phyloP scores from a whole-genome alignment of 2,329 filamentous ascomycete species.

The Coniosporium tulheliwenetii region DNA sequence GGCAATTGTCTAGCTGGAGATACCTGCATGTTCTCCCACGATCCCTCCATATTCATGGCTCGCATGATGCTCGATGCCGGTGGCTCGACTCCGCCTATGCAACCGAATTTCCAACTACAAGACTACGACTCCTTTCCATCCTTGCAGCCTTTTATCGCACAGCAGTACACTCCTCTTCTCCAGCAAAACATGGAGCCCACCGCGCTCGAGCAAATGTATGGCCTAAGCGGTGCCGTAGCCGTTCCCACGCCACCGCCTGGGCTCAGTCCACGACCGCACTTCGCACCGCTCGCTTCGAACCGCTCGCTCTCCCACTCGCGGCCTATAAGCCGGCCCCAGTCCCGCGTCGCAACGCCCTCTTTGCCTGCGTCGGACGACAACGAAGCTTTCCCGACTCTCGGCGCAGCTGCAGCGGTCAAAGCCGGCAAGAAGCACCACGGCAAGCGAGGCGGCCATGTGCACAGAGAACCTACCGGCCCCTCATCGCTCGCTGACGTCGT shows the following conservation, averaged over 20 bases:
- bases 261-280: conserved; percentile 43
- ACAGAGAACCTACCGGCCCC: conserved; percentile 44
- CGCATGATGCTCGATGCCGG: conserved; percentile 60
- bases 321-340: conserved; percentile 67
- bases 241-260: conserved; percentile 43
- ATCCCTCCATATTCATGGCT: conserved; percentile 73
- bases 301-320: conserved; percentile 54
- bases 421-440: conserved; percentile 83
- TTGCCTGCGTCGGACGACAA: conserved; percentile 80
- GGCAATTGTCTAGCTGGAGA: conserved; percentile 89
- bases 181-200: conserved; percentile 21
- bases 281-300: conserved; percentile 22
- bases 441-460: conserved; percentile 69
- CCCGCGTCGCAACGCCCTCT: conserved; percentile 44
- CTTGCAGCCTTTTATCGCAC: conserved; percentile 35
- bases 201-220: conserved; percentile 26
- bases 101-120: conserved; percentile 60
- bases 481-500: conserved; percentile 86
- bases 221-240: conserved; percentile 23
- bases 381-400: conserved; percentile 84
- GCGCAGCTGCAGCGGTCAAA: conserved; percentile 56
- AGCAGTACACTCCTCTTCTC: conserved; percentile 17
- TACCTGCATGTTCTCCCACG: conserved; percentile 93
- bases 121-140: conserved; percentile 78
- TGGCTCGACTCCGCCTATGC: conserved; percentile 45